Base-by-base conservation (phyloP, 257 asterid genomes). In the Buddleja alternifolia region DNA sequence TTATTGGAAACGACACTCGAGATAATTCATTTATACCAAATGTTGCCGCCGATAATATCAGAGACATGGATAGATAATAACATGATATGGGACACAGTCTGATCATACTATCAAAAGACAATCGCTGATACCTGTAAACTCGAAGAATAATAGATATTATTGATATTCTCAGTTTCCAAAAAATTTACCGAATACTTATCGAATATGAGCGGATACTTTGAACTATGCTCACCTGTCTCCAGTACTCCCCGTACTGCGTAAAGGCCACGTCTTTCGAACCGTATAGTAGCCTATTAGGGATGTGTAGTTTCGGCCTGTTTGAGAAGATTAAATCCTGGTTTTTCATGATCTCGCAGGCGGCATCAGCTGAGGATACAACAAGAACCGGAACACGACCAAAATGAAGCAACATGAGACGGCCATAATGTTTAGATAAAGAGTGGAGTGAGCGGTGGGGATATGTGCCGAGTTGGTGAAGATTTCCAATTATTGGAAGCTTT, bases 341-440 rank as follows among this genome's bases (percentile, higher is more conserved):
- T 41, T 80, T 77, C 86, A 80, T 62, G 59, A 80, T 71, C 72
- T 75, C 83, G 0, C 76, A 73, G 1, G 90, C 83, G 4, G 77
- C 77, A 0, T 66, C 77, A 0, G 70, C 66, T 0, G 87, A 79
- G 16, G 85, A 81, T 51, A 55, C 85, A 8, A 84, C 72, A 3
- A 84, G 24, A 8, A 75, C 69, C 0, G 87, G 87, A 2, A 51
- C 69, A 2, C 51, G 21, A 23, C 90, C 85, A 0, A 84, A 60
- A 20, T 69, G 77, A 2, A 81, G 81, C 4, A 74, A 41, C 81
- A 84, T 81, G 16, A 77, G 71, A 0, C 63, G 77, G 34, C 87
- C 90, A 56, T 84, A 37, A 16, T 36, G 73, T n/a, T 60, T 11
- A 0, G 85, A 69, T 11, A 84, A 15, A 1, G 79, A 36, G 9